phyloP scores from a whole-genome alignment of 176 grass and related monocot species.

The Ensete glaucum region DNA sequence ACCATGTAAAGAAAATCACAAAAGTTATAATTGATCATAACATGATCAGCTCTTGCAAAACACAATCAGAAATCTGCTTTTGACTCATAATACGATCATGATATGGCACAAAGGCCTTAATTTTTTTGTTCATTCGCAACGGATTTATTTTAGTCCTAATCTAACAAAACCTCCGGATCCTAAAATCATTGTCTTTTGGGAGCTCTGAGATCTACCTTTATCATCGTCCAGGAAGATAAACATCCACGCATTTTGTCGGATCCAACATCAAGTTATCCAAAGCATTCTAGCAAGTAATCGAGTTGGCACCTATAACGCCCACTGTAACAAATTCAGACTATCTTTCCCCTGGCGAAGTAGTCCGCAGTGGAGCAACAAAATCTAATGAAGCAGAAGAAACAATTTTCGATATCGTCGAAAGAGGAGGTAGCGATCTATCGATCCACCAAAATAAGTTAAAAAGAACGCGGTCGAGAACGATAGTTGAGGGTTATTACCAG shows the following conservation, averaged over 20 bases:
- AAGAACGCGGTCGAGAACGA: background rate
- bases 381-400: background rate
- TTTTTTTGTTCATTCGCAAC: background rate
- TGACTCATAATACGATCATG: background rate
- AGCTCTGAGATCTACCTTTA: background rate
- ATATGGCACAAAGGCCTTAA: background rate
- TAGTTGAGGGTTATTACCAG: constrained; percentile 27
- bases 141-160: background rate
- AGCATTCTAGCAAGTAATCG: background rate
- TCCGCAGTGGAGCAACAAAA: background rate
- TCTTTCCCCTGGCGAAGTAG: background rate
- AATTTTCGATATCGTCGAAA: background rate
- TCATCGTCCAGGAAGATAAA: background rate
- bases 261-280: background rate
- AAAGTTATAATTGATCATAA: background rate
- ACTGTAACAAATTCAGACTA: too few relatives aligned
- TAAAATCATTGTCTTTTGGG: background rate
- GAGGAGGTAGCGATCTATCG: background rate
- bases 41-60: background rate
- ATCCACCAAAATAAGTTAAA: background rate
- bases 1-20: background rate
- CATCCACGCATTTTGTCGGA: background rate
- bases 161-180: background rate
- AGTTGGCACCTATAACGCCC: background rate
- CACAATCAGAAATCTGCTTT: background rate